Evolutionary conservation across 306 rosid species (phyloP).

Genomic region (Lagenaria siceraria): DNA sequence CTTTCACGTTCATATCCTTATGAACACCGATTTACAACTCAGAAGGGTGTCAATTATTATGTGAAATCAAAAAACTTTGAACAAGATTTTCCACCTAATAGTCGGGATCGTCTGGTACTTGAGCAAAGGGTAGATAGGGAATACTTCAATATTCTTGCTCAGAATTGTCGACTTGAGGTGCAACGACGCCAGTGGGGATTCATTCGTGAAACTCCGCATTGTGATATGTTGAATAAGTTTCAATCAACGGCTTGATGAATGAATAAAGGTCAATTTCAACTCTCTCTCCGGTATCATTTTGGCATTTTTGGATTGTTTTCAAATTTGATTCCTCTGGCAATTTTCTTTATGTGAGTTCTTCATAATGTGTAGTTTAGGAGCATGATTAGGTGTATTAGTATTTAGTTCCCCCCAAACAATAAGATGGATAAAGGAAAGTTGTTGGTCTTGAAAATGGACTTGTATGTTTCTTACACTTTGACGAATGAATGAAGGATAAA

Average conservation of each 20-base stretch:
- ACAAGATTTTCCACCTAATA: slow-evolving; percentile 44
- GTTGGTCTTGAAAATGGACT: background rate
- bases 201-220: slow-evolving; percentile 79
- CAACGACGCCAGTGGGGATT: slow-evolving; percentile 93
- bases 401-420: background rate
- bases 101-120: slow-evolving; percentile 25
- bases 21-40: slow-evolving; percentile 45
- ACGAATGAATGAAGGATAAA: slow-evolving; percentile 10
- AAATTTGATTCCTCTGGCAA: background rate
- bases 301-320: slow-evolving; percentile 17
- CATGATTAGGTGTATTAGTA: background rate
- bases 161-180: slow-evolving; percentile 71
- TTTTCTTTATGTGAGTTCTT: background rate
- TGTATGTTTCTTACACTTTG: background rate
- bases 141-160: slow-evolving; percentile 49
- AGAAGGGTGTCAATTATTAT: slow-evolving; percentile 70
- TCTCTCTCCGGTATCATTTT: slow-evolving; percentile 14
- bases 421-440: background rate
- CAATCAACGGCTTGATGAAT: slow-evolving; percentile 25
- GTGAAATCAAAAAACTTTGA: slow-evolving; percentile 58
- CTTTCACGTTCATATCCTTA: slow-evolving; percentile 59
- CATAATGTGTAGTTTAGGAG: background rate
- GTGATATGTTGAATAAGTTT: slow-evolving; percentile 62
- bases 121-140: slow-evolving; percentile 68
- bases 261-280: slow-evolving; percentile 26